Evolutionary conservation across 352 stramenopile species (phyloP).

Genomic region (Plasmopara halstedii): DNA sequence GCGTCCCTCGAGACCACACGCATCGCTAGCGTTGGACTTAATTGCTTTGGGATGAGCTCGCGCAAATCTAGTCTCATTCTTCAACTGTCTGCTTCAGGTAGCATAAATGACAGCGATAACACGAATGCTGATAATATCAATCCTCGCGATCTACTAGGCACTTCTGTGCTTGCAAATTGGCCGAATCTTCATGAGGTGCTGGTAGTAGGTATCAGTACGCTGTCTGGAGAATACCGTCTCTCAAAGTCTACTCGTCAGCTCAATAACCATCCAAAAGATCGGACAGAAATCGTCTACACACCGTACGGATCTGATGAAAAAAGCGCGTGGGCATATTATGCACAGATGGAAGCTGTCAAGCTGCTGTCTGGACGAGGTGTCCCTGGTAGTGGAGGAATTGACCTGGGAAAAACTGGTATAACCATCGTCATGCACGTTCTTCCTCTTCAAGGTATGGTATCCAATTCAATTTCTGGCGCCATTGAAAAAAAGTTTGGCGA

Average conservation of each 20-base stretch:
- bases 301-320: constrained; percentile 45
- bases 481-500: constrained; percentile 95
- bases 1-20: constrained; percentile 42
- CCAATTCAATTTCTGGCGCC: constrained; percentile 89
- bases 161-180: constrained; percentile 94
- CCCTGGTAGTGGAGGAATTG: constrained; percentile 87
- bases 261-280: constrained; percentile 11
- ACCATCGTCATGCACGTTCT: constrained; percentile 71
- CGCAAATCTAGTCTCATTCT: constrained; percentile 75
- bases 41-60: constrained; percentile 92
- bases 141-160: constrained; percentile 42
- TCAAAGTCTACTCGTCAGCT: constrained; percentile 18
- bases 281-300: constrained; percentile 31
- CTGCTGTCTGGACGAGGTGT: constrained; percentile 65
- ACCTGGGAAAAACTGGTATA: constrained; percentile 85
- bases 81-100: constrained; percentile 29
- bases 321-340: constrained; percentile 57
- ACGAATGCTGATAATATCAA: constrained; percentile 21
- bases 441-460: constrained; percentile 90
- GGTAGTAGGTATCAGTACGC: constrained; percentile 69
- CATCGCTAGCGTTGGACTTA: constrained; percentile 76
- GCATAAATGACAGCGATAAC: constrained; percentile 13
- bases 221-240: constrained; percentile 54
- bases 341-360: constrained; percentile 57
- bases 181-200: constrained; percentile 96